Evolutionary conservation across 2,329 filamentous ascomycete genomes (phyloP), one percentile per base, ranked within the genome.

Genomic region (Aspergillus ochraceoroseus): DNA sequence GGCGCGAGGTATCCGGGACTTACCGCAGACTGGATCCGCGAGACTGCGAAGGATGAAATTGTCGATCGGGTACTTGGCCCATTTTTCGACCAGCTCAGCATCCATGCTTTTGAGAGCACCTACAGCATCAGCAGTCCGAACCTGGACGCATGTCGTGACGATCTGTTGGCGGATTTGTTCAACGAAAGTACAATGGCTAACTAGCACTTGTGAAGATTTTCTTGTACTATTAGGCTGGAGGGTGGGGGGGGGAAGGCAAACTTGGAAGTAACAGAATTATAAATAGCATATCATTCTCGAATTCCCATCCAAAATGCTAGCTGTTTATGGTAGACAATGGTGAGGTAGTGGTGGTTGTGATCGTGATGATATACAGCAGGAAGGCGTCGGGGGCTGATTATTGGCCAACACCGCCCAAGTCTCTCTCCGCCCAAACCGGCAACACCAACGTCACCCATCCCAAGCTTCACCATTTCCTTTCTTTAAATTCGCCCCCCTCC

Each of bases 11-110:
- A 60, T 32, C 66, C 68, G 4, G 66, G 66, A 52, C 59, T 74
- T 7, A 65, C 58, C 38, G 65, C 63, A 9, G 63, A 70, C 37
- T 66, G 72, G 32, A 70, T 78, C 39, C 70, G 74, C 38, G 72
- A 74, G 20, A 71, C 75, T 49, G 65, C 71, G 4, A 73, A 71
- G 47, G 69, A 76, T 18, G 76, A 80, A 49, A 70, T 96, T 43
- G 77, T 92, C 4, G 80, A 80, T 43, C 83, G 83, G 59, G 77
- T 95, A 8, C 66, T 96, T 47, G 75, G 85, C 52, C 90, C 90
- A 0, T 96, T 95, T 67, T 87, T 96, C 59, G 84, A 83, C 9
- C 85, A 94, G 60, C 68, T 98, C 49, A 95, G 89, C 61, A 95
- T 98, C 56, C 86, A 83, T 61, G 83, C 86, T 0, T 98, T 95